A percentile compares a stretch with the other conserved stretches of the same genome.
Conservation (phyloP, 805 yeast genomes). For the Zygoascus ofunaensis region DNA sequence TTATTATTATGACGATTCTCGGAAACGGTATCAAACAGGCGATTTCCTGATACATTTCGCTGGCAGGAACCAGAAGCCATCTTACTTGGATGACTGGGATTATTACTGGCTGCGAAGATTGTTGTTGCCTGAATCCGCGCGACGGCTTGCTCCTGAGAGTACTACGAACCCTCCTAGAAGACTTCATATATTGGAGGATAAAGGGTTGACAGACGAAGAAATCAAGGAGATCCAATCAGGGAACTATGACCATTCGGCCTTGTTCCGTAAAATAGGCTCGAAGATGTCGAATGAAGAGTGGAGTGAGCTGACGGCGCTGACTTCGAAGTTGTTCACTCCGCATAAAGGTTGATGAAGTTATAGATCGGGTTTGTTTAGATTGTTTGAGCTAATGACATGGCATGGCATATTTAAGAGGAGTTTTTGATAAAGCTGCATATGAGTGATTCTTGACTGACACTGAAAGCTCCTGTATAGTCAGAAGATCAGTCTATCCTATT, state of each 20-base stretch:
- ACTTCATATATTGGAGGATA: neutral
- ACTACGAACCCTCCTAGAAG: constrained; percentile 6
- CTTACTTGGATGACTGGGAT: constrained; percentile 4
- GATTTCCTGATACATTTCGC: constrained; percentile 25
- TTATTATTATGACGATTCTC: neutral
- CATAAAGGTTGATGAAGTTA: neutral
- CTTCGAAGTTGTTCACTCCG: neutral
- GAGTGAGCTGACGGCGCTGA: neutral
- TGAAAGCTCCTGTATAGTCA: too few relatives aligned
- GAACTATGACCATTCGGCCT: neutral
- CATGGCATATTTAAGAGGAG: too few relatives aligned
- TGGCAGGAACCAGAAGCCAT: constrained; percentile 1
- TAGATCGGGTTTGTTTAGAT: too few relatives aligned
- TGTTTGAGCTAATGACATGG: neutral
- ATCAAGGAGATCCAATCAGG: neutral
- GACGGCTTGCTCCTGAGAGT: neutral
- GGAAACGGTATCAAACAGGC: constrained; percentile 14
- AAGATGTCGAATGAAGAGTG: neutral
- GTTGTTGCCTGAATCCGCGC: neutral
- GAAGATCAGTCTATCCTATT: too few relatives aligned
- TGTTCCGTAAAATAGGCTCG: neutral
- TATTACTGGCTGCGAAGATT: neutral
- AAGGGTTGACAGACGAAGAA: neutral
- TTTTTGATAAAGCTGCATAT: too few relatives aligned
- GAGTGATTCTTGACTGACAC: too few relatives aligned